Conservation (phyloP, 352 stramenopile genomes). For the Pythium dissimile region DNA sequence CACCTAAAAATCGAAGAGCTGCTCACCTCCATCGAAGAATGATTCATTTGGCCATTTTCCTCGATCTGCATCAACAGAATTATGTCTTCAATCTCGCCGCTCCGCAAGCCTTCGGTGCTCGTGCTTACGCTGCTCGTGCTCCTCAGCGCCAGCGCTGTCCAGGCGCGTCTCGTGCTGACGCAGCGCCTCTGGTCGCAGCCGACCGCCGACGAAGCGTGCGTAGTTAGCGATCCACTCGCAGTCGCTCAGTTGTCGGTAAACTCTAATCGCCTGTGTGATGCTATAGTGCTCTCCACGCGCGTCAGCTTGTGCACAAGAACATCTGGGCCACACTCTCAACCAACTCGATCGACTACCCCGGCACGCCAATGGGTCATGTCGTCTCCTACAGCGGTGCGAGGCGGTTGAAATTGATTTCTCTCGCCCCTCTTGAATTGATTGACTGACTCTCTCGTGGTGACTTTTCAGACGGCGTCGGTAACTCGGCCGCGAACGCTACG, state of each 20-base stretch:
- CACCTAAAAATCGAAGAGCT: not conserved
- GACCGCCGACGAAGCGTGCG: slow-evolving; percentile 12
- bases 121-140: slow-evolving; percentile 7
- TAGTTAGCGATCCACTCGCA: not conserved
- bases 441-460: too few species aligned
- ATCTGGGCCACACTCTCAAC: slow-evolving; percentile 64
- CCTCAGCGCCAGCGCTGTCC: not conserved
- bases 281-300: slow-evolving; percentile 29
- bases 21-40: too few species aligned
- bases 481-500: slow-evolving; percentile 40
- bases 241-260: too few species aligned
- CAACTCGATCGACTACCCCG: slow-evolving; percentile 52
- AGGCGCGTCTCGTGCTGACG: slow-evolving; percentile 5
- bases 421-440: too few species aligned
- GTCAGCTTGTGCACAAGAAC: slow-evolving; percentile 63
- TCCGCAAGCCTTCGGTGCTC: not conserved
- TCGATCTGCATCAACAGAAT: too few species aligned
- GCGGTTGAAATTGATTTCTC: too few species aligned
- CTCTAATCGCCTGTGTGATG: too few species aligned
- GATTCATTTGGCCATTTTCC: slow-evolving; percentile 5
- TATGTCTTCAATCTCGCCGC: too few species aligned
- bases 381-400: slow-evolving; percentile 73
- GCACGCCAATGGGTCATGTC: slow-evolving; percentile 46
- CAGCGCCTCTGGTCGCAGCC: slow-evolving; percentile 8
- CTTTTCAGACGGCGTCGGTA: slow-evolving; percentile 51